Percentiles rank a stretch among this genome's conserved stretches.
These are phyloP conservation scores for Pterocarpus santalinus DNA, from an alignment of 306 rosid species.

Conservation along the genomic window DNA sequence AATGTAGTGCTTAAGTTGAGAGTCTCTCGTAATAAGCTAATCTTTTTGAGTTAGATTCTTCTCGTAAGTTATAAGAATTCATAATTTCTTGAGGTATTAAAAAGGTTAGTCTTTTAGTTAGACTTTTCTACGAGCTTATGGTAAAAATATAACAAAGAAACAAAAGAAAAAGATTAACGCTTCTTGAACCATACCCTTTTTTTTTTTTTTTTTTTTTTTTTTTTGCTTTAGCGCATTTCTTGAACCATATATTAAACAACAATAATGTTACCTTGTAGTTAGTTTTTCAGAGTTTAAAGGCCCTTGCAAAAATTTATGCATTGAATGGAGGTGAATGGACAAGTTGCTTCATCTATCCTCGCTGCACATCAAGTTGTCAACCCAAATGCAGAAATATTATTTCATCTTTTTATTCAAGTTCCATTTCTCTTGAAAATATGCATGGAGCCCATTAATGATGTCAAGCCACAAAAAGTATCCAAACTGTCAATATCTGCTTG, in stretches of 20 bases:
- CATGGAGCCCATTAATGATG: conserved; percentile 62
- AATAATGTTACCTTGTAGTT: conserved; percentile 1
- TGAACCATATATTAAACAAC: neutral
- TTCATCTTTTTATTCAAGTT: conserved; percentile 44
- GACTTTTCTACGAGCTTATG: no score
- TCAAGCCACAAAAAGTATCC: conserved; percentile 54
- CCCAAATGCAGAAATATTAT: conserved; percentile 47
- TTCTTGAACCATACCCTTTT: no score
- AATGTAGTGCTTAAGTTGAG: no score
- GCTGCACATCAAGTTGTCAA: conserved; percentile 51
- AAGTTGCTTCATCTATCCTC: conserved; percentile 43
- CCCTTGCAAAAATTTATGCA: conserved; percentile 38
- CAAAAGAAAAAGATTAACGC: neutral
- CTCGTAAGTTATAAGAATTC: no score
- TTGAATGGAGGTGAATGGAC: conserved; percentile 46
- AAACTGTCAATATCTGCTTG: conserved; percentile 56
- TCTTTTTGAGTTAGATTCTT: no score
- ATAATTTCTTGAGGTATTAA: no score
- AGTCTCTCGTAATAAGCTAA: no score
- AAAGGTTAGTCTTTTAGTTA: no score
- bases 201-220: no score
- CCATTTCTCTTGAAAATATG: conserved; percentile 41
- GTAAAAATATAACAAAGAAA: no score
- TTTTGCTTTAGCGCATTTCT: neutral
- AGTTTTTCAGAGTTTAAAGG: neutral